A percentile compares a stretch with the other conserved stretches of the same genome.
These are phyloP conservation scores for Sphagnurus paluster DNA, from an alignment of 1,284 basidiomycete species.

Conservation along the genomic window DNA sequence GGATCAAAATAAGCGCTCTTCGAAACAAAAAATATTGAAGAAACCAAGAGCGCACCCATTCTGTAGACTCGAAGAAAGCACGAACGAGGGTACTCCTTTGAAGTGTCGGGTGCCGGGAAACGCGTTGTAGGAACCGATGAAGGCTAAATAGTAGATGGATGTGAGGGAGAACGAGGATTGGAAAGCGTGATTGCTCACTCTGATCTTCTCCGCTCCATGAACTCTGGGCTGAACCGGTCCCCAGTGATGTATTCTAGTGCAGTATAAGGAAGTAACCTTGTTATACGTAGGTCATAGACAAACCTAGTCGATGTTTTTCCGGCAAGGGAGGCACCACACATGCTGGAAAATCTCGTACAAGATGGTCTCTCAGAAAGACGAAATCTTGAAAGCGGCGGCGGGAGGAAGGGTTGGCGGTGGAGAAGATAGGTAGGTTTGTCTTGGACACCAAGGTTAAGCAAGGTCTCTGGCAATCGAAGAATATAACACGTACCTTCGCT, in stretches of 20 bases:
- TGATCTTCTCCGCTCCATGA: slow-evolving; percentile 87
- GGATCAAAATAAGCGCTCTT: slow-evolving; percentile 7
- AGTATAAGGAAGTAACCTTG: background rate
- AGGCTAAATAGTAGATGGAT: slow-evolving; percentile 52
- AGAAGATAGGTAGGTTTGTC: slow-evolving; percentile 85
- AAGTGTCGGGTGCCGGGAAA: slow-evolving; percentile 92
- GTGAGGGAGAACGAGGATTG: background rate
- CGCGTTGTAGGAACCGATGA: slow-evolving; percentile 88
- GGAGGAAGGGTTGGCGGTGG: slow-evolving; percentile 67
- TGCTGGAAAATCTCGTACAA: slow-evolving; percentile 92
- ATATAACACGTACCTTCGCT: slow-evolving; percentile 66
- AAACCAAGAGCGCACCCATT: slow-evolving; percentile 77
- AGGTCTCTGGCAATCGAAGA: slow-evolving; percentile 4
- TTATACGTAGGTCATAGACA: slow-evolving; percentile 30
- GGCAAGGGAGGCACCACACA: slow-evolving; percentile 96
- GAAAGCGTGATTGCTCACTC: slow-evolving; percentile 62
- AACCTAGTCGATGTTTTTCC: slow-evolving; percentile 94
- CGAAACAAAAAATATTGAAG: slow-evolving; percentile 3
- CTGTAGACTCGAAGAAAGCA: slow-evolving; percentile 93
- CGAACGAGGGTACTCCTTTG: slow-evolving; percentile 87
- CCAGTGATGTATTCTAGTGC: slow-evolving; percentile 91
- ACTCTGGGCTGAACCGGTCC: slow-evolving; percentile 95
- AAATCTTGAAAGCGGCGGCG: slow-evolving; percentile 97
- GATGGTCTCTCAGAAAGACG: slow-evolving; percentile 88
- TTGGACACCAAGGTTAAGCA: slow-evolving; percentile 30